phyloP scores from a whole-genome alignment of 495 filamentous ascomycete genomes.

The Aspergillus saccharolyticus region DNA sequence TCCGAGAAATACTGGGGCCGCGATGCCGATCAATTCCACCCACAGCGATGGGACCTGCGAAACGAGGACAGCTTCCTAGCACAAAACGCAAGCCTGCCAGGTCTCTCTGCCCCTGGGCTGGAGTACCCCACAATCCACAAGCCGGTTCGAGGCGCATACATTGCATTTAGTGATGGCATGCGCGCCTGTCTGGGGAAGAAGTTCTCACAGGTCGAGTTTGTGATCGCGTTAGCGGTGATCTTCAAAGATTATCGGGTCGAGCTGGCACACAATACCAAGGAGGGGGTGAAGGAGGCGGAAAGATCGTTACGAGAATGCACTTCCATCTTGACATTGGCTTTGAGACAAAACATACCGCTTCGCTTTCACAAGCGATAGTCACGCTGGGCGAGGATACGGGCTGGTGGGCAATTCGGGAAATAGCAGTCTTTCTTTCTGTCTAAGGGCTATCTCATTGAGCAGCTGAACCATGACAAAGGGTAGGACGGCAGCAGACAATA shows the following conservation, averaged over 20 bases:
- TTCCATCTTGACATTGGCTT: conserved; percentile 32
- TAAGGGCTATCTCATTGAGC: too few relatives aligned
- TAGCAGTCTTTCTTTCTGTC: too few relatives aligned
- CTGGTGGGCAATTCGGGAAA: too few relatives aligned
- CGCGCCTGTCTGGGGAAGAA: conserved; percentile 67
- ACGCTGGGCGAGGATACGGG: not conserved
- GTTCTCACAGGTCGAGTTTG: conserved; percentile 71
- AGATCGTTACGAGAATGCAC: conserved; percentile 22
- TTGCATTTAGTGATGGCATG: conserved; percentile 70
- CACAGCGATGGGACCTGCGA: conserved; percentile 24
- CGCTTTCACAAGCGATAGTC: conserved; percentile 8
- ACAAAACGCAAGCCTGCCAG: conserved; percentile 9
- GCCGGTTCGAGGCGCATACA: conserved; percentile 58
- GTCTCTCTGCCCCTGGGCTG: conserved; percentile 15
- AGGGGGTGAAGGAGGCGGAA: conserved; percentile 24
- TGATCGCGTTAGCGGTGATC: conserved; percentile 59
- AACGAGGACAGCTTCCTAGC: conserved; percentile 20
- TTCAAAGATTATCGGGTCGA: conserved; percentile 62
- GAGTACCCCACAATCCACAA: conserved; percentile 43
- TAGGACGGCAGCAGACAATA: too few relatives aligned
- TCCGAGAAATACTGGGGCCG: conserved; percentile 43
- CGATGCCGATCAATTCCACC: conserved; percentile 25
- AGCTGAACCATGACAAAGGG: too few relatives aligned
- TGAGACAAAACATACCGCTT: conserved; percentile 25
- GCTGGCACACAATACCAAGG: conserved; percentile 57